These are phyloP conservation scores for Amanita thiersii DNA, from an alignment of 768 basidiomycete genomes.

Conservation along the genomic window DNA sequence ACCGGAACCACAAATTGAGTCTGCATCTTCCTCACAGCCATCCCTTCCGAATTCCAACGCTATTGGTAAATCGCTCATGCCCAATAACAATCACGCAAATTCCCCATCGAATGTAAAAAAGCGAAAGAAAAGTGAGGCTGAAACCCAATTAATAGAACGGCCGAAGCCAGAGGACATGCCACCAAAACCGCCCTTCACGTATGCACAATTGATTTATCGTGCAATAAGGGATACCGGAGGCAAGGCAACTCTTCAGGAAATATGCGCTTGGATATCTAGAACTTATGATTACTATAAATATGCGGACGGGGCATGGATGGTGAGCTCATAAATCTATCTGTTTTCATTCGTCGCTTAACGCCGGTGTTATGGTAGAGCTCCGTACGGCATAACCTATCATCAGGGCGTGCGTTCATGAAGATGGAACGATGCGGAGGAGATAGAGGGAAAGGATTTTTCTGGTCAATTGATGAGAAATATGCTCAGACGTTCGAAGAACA, in stretches of 20 bases:
- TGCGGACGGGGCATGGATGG: slow-evolving; percentile 90
- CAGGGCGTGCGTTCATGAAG: slow-evolving; percentile 87
- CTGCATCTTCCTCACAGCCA: slow-evolving; percentile 29
- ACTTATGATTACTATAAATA: slow-evolving; percentile 88
- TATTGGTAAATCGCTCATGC: slow-evolving; percentile 39
- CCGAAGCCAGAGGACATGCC: slow-evolving; percentile 72
- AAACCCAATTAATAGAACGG: slow-evolving; percentile 26
- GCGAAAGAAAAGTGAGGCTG: slow-evolving; percentile 57
- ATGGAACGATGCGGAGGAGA: slow-evolving; percentile 79
- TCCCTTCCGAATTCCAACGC: slow-evolving; percentile 58
- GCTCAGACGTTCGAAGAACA: slow-evolving; percentile 66
- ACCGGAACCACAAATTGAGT: slow-evolving; percentile 13
- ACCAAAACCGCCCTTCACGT: slow-evolving; percentile 84
- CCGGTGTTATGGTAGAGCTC: slow-evolving; percentile 55
- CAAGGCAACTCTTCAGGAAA: slow-evolving; percentile 86
- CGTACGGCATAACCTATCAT: slow-evolving; percentile 91
- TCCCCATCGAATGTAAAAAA: slow-evolving; percentile 43
- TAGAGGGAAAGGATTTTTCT: slow-evolving; percentile 88
- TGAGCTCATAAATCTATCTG: slow-evolving; percentile 25
- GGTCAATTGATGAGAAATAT: slow-evolving; percentile 78
- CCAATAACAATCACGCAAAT: slow-evolving; percentile 10
- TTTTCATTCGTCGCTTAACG: not conserved
- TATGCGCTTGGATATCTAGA: slow-evolving; percentile 86
- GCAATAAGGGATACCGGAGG: slow-evolving; percentile 78
- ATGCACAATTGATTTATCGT: slow-evolving; percentile 86